phyloP scores from a whole-genome alignment of 2,329 filamentous ascomycete genomes.

The Chaetomium sp. region DNA sequence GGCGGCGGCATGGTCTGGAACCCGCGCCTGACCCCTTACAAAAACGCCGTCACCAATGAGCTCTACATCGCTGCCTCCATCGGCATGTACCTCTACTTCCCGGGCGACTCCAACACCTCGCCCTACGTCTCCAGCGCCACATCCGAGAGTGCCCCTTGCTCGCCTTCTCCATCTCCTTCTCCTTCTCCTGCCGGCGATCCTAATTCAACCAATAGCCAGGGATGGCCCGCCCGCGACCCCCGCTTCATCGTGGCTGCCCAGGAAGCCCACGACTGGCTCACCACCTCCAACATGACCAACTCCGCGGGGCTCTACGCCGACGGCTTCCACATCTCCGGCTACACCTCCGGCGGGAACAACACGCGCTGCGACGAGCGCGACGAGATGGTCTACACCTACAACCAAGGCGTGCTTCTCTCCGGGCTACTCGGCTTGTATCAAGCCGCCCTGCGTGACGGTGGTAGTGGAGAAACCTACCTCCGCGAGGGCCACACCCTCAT shows the following conservation, averaged over 20 bases:
- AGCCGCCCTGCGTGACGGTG: constrained; percentile 42
- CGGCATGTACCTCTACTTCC: constrained; percentile 84
- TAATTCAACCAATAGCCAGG: constrained; percentile 22
- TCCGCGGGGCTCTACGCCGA: constrained; percentile 69
- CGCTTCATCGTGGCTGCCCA: constrained; percentile 67
- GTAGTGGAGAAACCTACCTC: constrained; percentile 61
- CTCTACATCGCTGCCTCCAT: constrained; percentile 80
- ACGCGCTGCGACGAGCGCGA: constrained; percentile 73
- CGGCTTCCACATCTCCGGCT: constrained; percentile 77
- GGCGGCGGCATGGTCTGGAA: constrained; percentile 90
- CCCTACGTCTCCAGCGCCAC: constrained; percentile 45
- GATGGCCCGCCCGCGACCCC: constrained; percentile 42
- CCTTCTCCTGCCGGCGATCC: constrained; percentile 27
- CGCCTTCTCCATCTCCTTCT: no score
- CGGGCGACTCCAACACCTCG: constrained; percentile 67
- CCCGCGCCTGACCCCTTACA: constrained; percentile 72
- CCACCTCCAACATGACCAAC: constrained; percentile 74
- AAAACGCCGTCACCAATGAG: constrained; percentile 94
- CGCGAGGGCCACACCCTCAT: constrained; percentile 75
- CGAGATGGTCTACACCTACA: constrained; percentile 91
- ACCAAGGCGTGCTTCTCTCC: constrained; percentile 84
- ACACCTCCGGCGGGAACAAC: constrained; percentile 53
- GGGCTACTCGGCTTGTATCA: constrained; percentile 76
- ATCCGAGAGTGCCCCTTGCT: no score
- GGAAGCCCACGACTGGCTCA: constrained; percentile 75